Evolutionary conservation across 2,329 filamentous ascomycete genomes (phyloP).

Genomic region (Epichloe festucae): DNA sequence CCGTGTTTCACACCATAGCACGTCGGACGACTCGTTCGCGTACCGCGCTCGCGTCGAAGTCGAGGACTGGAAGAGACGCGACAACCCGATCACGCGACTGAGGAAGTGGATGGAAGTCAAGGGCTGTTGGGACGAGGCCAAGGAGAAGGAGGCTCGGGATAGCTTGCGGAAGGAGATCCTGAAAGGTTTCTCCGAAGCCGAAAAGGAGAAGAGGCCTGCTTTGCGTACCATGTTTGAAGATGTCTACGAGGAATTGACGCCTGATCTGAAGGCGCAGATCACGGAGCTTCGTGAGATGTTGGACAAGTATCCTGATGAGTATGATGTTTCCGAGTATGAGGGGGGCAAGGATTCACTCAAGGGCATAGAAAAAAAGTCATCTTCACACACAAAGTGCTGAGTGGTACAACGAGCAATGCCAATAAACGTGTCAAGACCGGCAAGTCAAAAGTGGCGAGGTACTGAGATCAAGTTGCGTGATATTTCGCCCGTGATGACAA

Average conservation of each 20-base stretch:
- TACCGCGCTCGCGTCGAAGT: constrained; percentile 90
- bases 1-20: constrained; percentile 95
- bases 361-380: constrained; percentile 7
- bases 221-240: constrained; percentile 69
- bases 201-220: constrained; percentile 67
- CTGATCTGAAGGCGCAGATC: constrained; percentile 63
- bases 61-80: constrained; percentile 84
- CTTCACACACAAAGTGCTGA: not conserved
- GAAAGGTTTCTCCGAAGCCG: constrained; percentile 71
- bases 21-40: constrained; percentile 90
- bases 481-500: not conserved
- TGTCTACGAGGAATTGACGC: constrained; percentile 78
- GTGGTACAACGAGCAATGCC: not conserved
- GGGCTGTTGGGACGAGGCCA: constrained; percentile 71
- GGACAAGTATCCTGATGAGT: constrained; percentile 81
- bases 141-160: constrained; percentile 61
- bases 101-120: constrained; percentile 84
- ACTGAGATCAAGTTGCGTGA: not conserved
- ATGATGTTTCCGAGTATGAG: constrained; percentile 67
- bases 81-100: constrained; percentile 75
- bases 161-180: constrained; percentile 61
- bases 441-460: not conserved
- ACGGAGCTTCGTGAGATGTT: constrained; percentile 60
- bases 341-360: constrained; percentile 58
- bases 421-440: not conserved